Conservation (phyloP, 176 grass and related monocot species). For the Tuctoria greenei region DNA sequence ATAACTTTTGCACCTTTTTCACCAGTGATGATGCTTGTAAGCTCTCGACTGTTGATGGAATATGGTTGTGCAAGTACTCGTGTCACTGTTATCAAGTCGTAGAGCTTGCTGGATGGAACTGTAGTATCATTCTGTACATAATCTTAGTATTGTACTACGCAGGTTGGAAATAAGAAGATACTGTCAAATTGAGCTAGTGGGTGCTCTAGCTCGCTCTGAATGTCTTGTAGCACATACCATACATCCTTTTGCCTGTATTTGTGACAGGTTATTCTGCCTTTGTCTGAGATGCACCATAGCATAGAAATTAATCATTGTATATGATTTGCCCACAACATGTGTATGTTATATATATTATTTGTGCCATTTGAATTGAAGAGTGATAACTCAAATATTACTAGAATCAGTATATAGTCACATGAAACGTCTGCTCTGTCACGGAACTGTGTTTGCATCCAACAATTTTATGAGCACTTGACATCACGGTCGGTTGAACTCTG, state of each 20-base stretch:
- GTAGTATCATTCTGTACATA: slow-evolving; percentile 10
- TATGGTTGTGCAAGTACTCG: neutral
- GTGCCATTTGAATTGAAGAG: neutral
- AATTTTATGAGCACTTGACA: too few relatives aligned
- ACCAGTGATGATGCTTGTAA: neutral
- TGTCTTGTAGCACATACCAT: neutral
- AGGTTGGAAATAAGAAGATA: slow-evolving; percentile 21
- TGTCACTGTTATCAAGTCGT: neutral
- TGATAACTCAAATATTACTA: neutral
- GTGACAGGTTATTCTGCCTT: neutral
- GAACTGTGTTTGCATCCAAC: too few relatives aligned
- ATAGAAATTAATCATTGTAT: neutral
- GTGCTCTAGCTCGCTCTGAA: neutral
- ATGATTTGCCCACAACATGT: slow-evolving; percentile 11
- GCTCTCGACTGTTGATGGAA: neutral
- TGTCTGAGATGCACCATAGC: neutral
- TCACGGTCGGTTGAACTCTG: too few relatives aligned
- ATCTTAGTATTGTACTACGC: slow-evolving; percentile 8
- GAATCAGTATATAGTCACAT: neutral
- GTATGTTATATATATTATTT: neutral
- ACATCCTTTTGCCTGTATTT: neutral
- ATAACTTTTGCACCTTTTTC: neutral
- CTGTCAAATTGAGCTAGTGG: neutral
- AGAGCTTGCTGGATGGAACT: neutral
- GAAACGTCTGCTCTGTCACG: neutral